Base-by-base conservation (phyloP, 1,284 basidiomycete genomes). In the Apiotrichum brassicae region DNA sequence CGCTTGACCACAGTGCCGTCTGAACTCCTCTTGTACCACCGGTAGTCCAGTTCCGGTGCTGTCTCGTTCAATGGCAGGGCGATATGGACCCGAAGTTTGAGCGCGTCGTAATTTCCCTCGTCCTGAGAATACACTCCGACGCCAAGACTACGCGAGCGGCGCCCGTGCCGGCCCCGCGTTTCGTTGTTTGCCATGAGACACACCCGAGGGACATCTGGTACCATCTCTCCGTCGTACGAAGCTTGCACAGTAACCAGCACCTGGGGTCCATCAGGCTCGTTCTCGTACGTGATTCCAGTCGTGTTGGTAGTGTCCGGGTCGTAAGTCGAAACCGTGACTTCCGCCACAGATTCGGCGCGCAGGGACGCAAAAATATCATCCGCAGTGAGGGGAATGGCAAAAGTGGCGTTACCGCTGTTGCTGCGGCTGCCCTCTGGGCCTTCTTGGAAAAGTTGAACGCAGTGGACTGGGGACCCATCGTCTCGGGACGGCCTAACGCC, bases 31-130 rank as follows among this genome's bases (percentile, higher is more conserved):
- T n/a, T n/a, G n/a, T n/a, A n/a, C n/a, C n/a, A n/a, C n/a, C n/a
- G n/a, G n/a, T n/a, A n/a, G n/a, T n/a, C n/a, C n/a, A n/a, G n/a
- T n/a, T n/a, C n/a, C n/a, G n/a, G n/a, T n/a, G n/a, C n/a, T n/a
- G n/a, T n/a, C n/a, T n/a, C n/a, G 30, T n/a, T 36, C 2, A 33
- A 37, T 9, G 41, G 54, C 6, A 59, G 14, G 20, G 50, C 40
- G 25, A 59, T 26, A 41, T 59, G 49, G 6, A 59, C n/a, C 5
- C 50, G 40, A 50, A 59, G 57, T 9, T 32, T 35, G 39, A 47
- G 34, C 5, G 42, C 9, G 16, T 20, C 6, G 23, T 24, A 1
- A 12, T 34, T 6, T 14, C n/a, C 26, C 30, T 19, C 12, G 43
- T 8, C 19, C 34, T 51, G 44, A n/a, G n/a, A n/a, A n/a, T 49